Percentiles rank a stretch among this genome's conserved stretches.
Evolutionary conservation across 2,329 filamentous ascomycete genomes (phyloP).

Genomic region (Coleophoma eucalyptorum): DNA sequence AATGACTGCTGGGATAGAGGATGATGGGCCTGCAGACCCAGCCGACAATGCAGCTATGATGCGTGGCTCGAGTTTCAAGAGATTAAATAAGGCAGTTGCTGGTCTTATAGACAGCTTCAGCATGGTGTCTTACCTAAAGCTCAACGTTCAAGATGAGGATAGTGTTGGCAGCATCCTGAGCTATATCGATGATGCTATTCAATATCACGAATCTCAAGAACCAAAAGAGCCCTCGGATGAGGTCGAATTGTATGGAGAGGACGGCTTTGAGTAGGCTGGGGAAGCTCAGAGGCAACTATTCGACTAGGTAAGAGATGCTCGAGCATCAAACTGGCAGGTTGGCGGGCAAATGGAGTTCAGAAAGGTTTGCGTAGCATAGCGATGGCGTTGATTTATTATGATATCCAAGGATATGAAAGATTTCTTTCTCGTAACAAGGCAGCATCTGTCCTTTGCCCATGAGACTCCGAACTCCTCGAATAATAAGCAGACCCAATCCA

Average conservation of each 20-base stretch:
- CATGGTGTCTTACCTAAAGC: slow-evolving; percentile 92
- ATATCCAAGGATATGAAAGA: neutral
- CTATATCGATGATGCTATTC: slow-evolving; percentile 91
- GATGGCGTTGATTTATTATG: slow-evolving; percentile 15
- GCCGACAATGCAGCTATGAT: slow-evolving; percentile 69
- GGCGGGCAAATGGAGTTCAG: neutral
- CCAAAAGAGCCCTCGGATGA: slow-evolving; percentile 74
- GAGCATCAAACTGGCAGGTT: too few relatives aligned
- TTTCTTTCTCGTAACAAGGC: too few relatives aligned
- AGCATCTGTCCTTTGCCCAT: too few relatives aligned
- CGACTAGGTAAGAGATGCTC: slow-evolving; percentile 1
- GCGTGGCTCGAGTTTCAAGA: slow-evolving; percentile 76
- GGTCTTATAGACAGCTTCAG: slow-evolving; percentile 94
- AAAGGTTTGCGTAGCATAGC: slow-evolving; percentile 2
- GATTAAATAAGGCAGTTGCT: slow-evolving; percentile 83
- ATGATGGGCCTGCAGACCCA: slow-evolving; percentile 47
- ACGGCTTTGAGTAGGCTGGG: slow-evolving; percentile 22
- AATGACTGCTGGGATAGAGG: slow-evolving; percentile 29
- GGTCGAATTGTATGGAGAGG: slow-evolving; percentile 43
- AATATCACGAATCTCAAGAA: slow-evolving; percentile 91
- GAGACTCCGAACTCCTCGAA: too few relatives aligned
- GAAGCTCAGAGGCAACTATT: neutral
- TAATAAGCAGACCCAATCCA: too few relatives aligned
- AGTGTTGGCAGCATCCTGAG: slow-evolving; percentile 81
- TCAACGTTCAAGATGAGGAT: slow-evolving; percentile 88